Percentiles rank a stretch among this genome's conserved stretches.
Conservation (phyloP, 805 yeast species). For the Spathaspora boniae region DNA sequence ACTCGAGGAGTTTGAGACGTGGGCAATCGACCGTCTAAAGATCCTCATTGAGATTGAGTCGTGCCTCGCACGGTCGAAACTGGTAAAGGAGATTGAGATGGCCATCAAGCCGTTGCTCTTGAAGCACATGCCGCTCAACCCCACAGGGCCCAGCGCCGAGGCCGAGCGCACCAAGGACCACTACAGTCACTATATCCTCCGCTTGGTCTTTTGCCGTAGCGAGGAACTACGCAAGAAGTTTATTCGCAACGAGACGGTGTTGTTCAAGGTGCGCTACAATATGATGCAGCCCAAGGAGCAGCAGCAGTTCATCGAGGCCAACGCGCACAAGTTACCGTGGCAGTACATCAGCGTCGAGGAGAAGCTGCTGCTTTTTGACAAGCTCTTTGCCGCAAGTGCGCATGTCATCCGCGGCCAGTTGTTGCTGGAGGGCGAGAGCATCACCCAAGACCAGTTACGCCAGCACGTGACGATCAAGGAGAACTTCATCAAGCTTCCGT, state of each 20-base stretch:
- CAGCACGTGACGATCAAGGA: conserved; percentile 52
- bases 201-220: conserved; percentile 85
- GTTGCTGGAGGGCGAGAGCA: conserved; percentile 27
- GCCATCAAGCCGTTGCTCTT: conserved; percentile 63
- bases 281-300: conserved; percentile 65
- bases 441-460: conserved; percentile 49
- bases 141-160: conserved; percentile 31
- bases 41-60: conserved; percentile 83
- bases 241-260: conserved; percentile 65
- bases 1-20: conserved; percentile 84
- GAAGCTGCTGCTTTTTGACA: conserved; percentile 43
- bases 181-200: conserved; percentile 82
- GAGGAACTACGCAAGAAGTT: conserved; percentile 82
- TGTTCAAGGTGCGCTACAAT: conserved; percentile 73
- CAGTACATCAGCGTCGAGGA: conserved; percentile 64
- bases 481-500: conserved; percentile 78
- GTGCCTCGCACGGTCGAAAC: conserved; percentile 59
- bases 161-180: conserved; percentile 83
- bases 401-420: conserved; percentile 36
- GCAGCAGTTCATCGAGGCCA: conserved; percentile 57
- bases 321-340: conserved; percentile 57
- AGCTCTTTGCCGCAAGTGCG: conserved; percentile 55
- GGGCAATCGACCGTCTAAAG: conserved; percentile 92
- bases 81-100: conserved; percentile 60
- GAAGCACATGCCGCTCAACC: conserved; percentile 54